Conservation (phyloP, 2,329 filamentous ascomycete species). For the Cercospora sp. region DNA sequence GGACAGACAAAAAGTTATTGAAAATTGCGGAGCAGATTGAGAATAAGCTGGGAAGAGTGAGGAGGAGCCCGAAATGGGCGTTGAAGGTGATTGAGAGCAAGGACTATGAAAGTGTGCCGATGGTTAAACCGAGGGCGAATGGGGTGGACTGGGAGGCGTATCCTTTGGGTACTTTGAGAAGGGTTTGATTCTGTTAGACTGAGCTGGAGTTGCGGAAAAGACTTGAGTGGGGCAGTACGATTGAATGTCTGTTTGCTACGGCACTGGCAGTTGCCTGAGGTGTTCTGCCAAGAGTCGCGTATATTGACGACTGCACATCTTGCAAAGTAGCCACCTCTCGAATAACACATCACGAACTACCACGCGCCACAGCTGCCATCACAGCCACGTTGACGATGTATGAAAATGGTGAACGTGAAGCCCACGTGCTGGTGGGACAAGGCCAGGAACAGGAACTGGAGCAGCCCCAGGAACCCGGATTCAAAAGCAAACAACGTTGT, state of each 20-base stretch:
- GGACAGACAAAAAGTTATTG: slow-evolving; percentile 56
- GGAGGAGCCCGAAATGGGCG: slow-evolving; percentile 52
- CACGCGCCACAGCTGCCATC: too few species aligned
- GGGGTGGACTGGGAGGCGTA: slow-evolving; percentile 49
- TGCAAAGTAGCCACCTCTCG: too few species aligned
- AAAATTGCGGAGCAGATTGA: slow-evolving; percentile 56
- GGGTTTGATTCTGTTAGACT: not conserved
- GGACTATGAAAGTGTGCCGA: slow-evolving; percentile 48
- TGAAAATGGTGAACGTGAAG: not conserved
- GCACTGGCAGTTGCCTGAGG: too few species aligned
- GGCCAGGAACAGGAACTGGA: not conserved
- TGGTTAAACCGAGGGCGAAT: slow-evolving; percentile 44
- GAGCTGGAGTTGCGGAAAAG: not conserved
- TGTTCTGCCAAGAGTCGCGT: too few species aligned
- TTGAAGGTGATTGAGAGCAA: slow-evolving; percentile 42
- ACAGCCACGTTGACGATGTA: too few species aligned
- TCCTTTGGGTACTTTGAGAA: slow-evolving; percentile 44
- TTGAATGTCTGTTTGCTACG: too few species aligned
- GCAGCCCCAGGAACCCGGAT: not conserved
- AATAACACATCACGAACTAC: too few species aligned
- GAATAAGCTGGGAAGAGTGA: slow-evolving; percentile 45
- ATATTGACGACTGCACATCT: too few species aligned
- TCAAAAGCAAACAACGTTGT: not conserved
- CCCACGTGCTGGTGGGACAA: not conserved
- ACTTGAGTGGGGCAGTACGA: too few species aligned